Evolutionary conservation across 2,329 filamentous ascomycete genomes (phyloP).

Genomic region (Chrysosporium queenslandicum): DNA sequence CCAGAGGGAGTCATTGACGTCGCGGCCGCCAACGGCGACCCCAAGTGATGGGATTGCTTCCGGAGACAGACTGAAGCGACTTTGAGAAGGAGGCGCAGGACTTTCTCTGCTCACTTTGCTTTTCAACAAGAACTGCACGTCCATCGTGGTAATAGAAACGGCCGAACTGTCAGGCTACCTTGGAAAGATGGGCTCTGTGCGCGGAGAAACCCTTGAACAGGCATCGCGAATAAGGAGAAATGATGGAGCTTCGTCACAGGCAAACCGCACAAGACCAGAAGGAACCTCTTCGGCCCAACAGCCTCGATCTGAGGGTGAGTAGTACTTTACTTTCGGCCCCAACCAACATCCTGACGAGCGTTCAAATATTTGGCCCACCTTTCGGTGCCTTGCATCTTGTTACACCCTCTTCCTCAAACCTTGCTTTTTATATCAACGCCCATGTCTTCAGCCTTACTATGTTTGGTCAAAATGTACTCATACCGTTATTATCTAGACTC

Average conservation of each 20-base stretch:
- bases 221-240: conserved; percentile 30
- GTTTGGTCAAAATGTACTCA: conserved; percentile 33
- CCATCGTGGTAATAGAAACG: background rate
- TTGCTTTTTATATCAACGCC: background rate
- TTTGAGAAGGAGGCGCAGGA: too few species aligned
- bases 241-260: conserved; percentile 24
- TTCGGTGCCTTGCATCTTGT: background rate
- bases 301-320: conserved; percentile 38
- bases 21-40: background rate
- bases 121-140: too few species aligned
- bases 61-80: background rate
- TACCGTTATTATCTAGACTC: conserved; percentile 58
- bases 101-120: too few species aligned
- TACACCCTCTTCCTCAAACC: background rate
- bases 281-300: conserved; percentile 27
- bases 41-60: conserved; percentile 1
- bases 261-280: conserved; percentile 27
- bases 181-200: conserved; percentile 25
- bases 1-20: background rate
- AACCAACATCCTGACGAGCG: background rate
- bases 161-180: background rate
- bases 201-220: conserved; percentile 20
- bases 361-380: background rate
- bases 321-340: background rate
- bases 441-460: background rate